Conservation (phyloP, 495 filamentous ascomycete species). For the Clohesyomyces aquaticus region DNA sequence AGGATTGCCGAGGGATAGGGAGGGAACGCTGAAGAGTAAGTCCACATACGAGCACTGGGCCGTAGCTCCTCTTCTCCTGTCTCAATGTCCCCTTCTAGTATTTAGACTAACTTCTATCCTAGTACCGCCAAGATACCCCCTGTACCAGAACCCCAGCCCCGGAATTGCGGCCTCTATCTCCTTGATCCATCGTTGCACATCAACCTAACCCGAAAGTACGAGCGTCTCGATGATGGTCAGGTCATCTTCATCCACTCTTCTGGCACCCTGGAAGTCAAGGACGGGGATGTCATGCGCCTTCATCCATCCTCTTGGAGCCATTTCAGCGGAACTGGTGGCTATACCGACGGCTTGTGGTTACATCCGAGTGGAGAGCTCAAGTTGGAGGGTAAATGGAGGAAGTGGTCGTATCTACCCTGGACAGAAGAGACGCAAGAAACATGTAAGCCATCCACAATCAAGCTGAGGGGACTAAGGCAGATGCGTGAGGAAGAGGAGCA, state of each 20-base stretch:
- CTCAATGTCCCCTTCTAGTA: background rate
- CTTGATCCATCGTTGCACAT: constrained; percentile 10
- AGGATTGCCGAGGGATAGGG: constrained; percentile 1
- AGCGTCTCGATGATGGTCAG: background rate
- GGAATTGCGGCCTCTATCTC: constrained; percentile 1
- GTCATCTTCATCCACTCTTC: constrained; percentile 12
- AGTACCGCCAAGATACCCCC: constrained; percentile 7
- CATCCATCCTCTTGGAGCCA: constrained; percentile 7
- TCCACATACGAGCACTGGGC: no score
- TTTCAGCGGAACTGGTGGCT: background rate
- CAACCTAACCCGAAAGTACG: constrained; percentile 6
- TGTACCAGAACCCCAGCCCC: constrained; percentile 27
- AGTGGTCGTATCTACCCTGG: constrained; percentile 26
- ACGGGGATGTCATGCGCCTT: background rate
- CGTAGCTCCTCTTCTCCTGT: no score
- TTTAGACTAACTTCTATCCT: background rate
- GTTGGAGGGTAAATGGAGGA: constrained; percentile 5
- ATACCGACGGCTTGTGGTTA: constrained; percentile 1
- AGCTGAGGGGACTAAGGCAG: background rate
- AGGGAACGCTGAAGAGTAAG: constrained; percentile 13
- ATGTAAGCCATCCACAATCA: background rate
- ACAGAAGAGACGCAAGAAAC: constrained; percentile 15
- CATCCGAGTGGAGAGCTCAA: constrained; percentile 1
- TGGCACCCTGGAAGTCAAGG: constrained; percentile 5
- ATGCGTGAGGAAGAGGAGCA: background rate